Evolutionary conservation across 2,329 filamentous ascomycete species (phyloP).

Genomic region (Sporothrix mexicana): DNA sequence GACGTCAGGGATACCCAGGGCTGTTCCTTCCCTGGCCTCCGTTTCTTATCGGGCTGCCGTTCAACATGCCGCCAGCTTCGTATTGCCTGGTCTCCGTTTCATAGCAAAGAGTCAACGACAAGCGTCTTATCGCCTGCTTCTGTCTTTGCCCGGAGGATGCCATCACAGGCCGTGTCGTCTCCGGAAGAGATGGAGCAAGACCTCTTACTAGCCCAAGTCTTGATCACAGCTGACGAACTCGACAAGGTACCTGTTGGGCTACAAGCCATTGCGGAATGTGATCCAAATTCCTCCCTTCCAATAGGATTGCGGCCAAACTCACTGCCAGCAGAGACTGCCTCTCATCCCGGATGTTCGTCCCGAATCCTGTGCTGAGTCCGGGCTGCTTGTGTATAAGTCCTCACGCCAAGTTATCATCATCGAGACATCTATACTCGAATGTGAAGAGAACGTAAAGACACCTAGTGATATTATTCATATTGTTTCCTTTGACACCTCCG

Average conservation of each 20-base stretch:
- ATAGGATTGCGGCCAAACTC: background rate
- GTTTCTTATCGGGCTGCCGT: constrained; percentile 13
- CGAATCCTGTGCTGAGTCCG: too few relatives aligned
- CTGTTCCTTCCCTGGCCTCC: background rate
- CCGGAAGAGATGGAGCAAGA: background rate
- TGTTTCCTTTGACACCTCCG: background rate
- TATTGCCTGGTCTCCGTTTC: too few relatives aligned
- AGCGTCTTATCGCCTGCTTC: background rate
- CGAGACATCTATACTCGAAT: background rate
- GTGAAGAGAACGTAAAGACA: too few relatives aligned
- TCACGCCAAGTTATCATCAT: background rate
- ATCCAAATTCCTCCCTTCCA: background rate
- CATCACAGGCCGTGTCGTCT: background rate
- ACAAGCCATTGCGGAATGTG: background rate
- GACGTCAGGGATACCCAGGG: background rate
- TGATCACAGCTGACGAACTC: background rate
- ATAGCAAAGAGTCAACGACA: too few relatives aligned
- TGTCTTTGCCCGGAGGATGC: background rate
- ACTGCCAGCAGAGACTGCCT: background rate
- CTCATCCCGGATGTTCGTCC: background rate
- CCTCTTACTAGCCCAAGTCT: background rate
- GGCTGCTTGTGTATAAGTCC: background rate
- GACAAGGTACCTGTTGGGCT: background rate
- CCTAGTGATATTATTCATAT: background rate
- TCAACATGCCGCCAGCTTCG: background rate